phyloP scores from a whole-genome alignment of 1,139 yeast species.

The Meyerozyma athensensis region DNA sequence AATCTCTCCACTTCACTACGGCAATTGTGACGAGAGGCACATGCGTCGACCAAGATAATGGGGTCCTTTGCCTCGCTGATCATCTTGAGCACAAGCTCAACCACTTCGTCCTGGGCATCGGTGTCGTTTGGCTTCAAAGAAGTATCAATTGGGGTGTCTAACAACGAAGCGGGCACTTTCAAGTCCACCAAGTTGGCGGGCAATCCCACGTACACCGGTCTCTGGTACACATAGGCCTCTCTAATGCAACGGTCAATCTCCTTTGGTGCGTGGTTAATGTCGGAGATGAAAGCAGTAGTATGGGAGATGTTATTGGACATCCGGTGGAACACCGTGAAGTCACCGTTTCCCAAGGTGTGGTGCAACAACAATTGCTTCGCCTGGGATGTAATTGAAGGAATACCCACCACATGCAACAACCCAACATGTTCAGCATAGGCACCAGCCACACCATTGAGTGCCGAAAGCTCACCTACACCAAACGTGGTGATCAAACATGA shows the following conservation, averaged over 20 bases:
- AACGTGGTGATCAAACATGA: constrained; percentile 38
- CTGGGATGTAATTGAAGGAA: constrained; percentile 35
- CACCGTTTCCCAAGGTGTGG: constrained; percentile 45
- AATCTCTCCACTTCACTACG: constrained; percentile 56
- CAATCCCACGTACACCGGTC: constrained; percentile 79
- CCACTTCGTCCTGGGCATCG: constrained; percentile 69
- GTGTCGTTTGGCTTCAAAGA: constrained; percentile 57
- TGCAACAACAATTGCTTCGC: constrained; percentile 35
- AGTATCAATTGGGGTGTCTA: constrained; percentile 64
- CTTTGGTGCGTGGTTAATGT: constrained; percentile 58
- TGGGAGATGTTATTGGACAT: constrained; percentile 61
- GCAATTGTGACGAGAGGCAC: constrained; percentile 76
- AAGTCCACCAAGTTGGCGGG: constrained; percentile 79
- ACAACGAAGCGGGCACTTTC: constrained; percentile 49
- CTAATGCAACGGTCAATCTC: constrained; percentile 72
- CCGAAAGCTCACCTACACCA: constrained; percentile 40
- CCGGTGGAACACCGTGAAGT: constrained; percentile 41
- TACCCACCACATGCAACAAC: constrained; percentile 36
- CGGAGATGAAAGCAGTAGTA: constrained; percentile 60
- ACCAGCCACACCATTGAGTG: constrained; percentile 39
- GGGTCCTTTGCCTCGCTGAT: constrained; percentile 62
- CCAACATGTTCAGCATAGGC: constrained; percentile 42
- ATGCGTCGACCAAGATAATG: constrained; percentile 77
- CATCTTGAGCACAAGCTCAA: constrained; percentile 50
- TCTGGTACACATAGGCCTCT: constrained; percentile 65